Conservation (phyloP, 2,329 filamentous ascomycete species). For the Fusarium sp. region DNA sequence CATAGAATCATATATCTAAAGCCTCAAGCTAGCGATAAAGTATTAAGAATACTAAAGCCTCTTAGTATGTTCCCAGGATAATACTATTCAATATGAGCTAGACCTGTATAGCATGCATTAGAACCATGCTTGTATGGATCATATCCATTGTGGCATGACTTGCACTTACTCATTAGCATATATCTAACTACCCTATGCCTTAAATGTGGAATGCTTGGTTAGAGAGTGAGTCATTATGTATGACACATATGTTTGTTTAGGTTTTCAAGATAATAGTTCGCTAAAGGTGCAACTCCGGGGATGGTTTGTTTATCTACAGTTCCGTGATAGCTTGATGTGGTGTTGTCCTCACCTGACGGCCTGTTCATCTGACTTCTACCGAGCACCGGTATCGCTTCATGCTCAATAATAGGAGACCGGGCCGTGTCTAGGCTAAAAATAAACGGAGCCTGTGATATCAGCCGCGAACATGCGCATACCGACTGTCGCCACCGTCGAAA, state of each 20-base stretch:
- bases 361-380: neutral
- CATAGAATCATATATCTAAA: neutral
- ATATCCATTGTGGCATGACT: neutral
- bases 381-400: neutral
- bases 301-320: neutral
- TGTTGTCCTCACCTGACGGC: neutral
- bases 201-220: neutral
- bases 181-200: neutral
- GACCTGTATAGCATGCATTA: neutral
- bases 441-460: neutral
- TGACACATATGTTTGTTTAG: neutral
- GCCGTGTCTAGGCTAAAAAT: neutral
- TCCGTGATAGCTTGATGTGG: neutral
- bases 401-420: neutral
- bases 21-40: no score
- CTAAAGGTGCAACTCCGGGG: neutral
- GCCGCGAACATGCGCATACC: neutral
- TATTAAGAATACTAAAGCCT: neutral
- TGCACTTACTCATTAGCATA: neutral
- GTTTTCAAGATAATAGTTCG: neutral
- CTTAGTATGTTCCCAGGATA: no score
- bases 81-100: neutral
- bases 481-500: neutral
- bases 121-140: neutral
- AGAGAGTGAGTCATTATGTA: neutral